Percentiles rank a stretch among this genome's conserved stretches.
phyloP scores from a whole-genome alignment of 371 early-diverging fungal species.

The Choanephora cucurbitarum region DNA sequence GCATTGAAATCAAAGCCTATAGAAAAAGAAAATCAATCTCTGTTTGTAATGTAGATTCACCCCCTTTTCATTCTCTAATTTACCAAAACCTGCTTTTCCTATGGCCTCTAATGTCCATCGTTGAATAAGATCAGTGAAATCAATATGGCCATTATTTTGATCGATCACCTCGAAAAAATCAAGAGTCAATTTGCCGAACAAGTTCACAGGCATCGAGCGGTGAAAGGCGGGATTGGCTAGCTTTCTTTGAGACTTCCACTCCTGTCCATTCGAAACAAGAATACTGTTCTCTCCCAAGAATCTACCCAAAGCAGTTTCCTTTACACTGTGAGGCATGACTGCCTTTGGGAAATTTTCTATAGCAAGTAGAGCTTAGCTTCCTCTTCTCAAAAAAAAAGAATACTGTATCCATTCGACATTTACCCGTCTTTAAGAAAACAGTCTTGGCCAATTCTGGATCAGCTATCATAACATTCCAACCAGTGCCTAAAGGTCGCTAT shows the following conservation, averaged over 20 bases:
- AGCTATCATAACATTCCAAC: conserved; percentile 26
- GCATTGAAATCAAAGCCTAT: not conserved
- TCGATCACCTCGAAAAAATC: conserved; percentile 19
- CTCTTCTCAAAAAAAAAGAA: too few species aligned
- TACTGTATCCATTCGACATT: too few species aligned
- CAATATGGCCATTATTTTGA: conserved; percentile 2
- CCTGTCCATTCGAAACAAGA: not conserved
- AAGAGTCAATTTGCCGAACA: conserved; percentile 29
- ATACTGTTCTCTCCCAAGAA: conserved; percentile 3
- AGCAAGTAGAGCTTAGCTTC: too few species aligned
- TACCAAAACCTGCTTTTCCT: conserved; percentile 27
- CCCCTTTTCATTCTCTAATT: not conserved
- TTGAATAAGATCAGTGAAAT: conserved; percentile 1
- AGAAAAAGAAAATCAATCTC: not conserved
- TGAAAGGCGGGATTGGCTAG: conserved; percentile 34
- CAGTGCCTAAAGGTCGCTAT: conserved; percentile 1
- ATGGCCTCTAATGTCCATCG: conserved; percentile 24
- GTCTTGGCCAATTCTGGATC: conserved; percentile 22
- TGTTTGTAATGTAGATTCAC: too few species aligned
- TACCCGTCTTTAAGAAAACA: conserved; percentile 21
- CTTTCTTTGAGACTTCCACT: conserved; percentile 7
- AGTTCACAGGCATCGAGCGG: conserved; percentile 28
- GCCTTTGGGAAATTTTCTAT: conserved; percentile 3
- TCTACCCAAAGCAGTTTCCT: conserved; percentile 10
- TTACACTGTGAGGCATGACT: not conserved